Percentiles rank a stretch among this genome's conserved stretches.
Evolutionary conservation across 345 rosid species (phyloP).

Genomic region (Eucalyptus regnans): DNA sequence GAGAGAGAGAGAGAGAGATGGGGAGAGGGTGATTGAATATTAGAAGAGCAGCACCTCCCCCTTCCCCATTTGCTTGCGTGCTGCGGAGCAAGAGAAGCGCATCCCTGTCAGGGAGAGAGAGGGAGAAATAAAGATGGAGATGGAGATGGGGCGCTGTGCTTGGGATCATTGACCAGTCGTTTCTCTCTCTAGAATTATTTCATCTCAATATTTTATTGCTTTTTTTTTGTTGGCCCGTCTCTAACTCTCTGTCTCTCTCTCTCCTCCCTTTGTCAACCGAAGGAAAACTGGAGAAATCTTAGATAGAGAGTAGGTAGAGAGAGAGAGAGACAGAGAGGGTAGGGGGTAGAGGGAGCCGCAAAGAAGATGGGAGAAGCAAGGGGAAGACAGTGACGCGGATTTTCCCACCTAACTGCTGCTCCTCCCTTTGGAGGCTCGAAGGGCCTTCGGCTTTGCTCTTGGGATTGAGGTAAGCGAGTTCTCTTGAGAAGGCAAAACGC

Average conservation of each 20-base stretch:
- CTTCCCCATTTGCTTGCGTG: neutral
- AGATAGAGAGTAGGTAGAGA: neutral
- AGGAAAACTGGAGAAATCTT: neutral
- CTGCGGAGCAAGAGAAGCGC: neutral
- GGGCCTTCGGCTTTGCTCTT: neutral
- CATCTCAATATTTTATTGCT: neutral
- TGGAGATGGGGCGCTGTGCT: neutral
- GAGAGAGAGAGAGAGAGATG: neutral
- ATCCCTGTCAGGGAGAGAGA: neutral
- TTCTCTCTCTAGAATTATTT: neutral
- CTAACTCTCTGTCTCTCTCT: neutral
- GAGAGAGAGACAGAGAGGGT: neutral
- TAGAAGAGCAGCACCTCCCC: neutral
- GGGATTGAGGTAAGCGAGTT: neutral
- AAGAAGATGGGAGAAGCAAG: neutral
- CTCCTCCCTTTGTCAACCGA: constrained; percentile 15
- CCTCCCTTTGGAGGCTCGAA: neutral
- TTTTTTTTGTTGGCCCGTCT: neutral
- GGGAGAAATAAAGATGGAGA: neutral
- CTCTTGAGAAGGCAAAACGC: neutral
- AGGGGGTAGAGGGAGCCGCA: neutral
- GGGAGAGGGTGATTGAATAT: neutral
- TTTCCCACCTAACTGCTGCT: constrained; percentile 7
- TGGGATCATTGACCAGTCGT: neutral
- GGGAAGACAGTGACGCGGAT: constrained; percentile 1